These are phyloP conservation scores for Cladosporium phlei DNA, from an alignment of 2,329 filamentous ascomycete genomes.

Conservation along the genomic window DNA sequence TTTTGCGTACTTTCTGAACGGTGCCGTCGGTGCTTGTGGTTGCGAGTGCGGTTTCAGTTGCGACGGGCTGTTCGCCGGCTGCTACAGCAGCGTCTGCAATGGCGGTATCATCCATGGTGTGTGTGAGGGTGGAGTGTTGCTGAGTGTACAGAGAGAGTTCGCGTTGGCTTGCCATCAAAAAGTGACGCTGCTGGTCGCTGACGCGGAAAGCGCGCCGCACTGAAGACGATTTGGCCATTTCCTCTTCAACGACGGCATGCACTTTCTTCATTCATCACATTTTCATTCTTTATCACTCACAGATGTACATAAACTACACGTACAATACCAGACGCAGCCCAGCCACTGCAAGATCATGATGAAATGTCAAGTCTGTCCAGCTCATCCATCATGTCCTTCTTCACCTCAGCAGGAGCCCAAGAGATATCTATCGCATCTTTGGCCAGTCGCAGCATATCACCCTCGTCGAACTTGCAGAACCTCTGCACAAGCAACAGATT, in stretches of 20 bases:
- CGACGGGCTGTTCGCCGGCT: slow-evolving; percentile 13
- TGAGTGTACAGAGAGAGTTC: too few species aligned
- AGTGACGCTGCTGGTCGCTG: too few species aligned
- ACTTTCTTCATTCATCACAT: too few species aligned
- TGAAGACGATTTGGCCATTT: too few species aligned
- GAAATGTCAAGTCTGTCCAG: neutral
- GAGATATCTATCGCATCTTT: slow-evolving; percentile 44
- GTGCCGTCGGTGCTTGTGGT: slow-evolving; percentile 27
- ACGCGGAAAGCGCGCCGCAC: too few species aligned
- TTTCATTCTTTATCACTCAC: too few species aligned
- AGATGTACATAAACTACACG: too few species aligned
- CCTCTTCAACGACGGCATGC: too few species aligned
- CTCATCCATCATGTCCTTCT: slow-evolving; percentile 22
- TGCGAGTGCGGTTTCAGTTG: slow-evolving; percentile 15
- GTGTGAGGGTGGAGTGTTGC: neutral
- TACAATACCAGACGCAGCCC: too few species aligned
- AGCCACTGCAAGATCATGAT: too few species aligned
- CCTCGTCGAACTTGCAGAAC: slow-evolving; percentile 38
- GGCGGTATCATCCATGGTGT: slow-evolving; percentile 5
- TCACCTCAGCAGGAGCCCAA: slow-evolving; percentile 43
- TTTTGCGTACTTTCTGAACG: slow-evolving; percentile 61
- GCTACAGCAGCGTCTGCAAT: slow-evolving; percentile 6
- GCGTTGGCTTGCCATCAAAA: too few species aligned
- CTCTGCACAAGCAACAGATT: slow-evolving; percentile 44
- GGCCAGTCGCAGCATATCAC: slow-evolving; percentile 41